Evolutionary conservation across 2,329 filamentous ascomycete species (phyloP).

Genomic region (Lachnellula cervina): DNA sequence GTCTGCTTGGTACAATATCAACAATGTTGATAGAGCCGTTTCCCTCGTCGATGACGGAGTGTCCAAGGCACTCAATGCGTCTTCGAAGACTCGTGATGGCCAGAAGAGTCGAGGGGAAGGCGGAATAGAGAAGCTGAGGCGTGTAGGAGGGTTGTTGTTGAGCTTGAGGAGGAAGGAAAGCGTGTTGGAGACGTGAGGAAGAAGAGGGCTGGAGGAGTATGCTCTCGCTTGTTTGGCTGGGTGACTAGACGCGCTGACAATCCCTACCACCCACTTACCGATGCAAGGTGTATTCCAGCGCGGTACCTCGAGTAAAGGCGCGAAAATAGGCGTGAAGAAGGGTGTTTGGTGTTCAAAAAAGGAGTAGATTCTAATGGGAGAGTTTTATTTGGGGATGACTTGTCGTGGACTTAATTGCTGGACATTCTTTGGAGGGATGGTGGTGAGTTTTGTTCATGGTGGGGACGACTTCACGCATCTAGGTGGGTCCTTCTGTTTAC

Average conservation of each 20-base stretch:
- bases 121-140: conserved; percentile 24
- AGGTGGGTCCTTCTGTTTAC: neutral
- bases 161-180: conserved; percentile 11
- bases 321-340: conserved; percentile 2
- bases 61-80: conserved; percentile 17
- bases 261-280: conserved; percentile 6
- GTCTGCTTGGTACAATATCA: conserved; percentile 19
- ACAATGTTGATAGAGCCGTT: conserved; percentile 20
- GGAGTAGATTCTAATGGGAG: conserved; percentile 4
- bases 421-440: neutral
- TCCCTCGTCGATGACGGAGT: conserved; percentile 5
- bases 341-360: conserved; percentile 8
- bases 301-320: conserved; percentile 9
- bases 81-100: conserved; percentile 12
- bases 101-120: conserved; percentile 5
- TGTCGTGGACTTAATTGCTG: neutral
- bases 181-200: conserved; percentile 21
- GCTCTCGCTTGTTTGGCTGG: conserved; percentile 23
- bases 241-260: conserved; percentile 15
- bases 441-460: neutral
- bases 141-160: conserved; percentile 32
- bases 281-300: conserved; percentile 9
- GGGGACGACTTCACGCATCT: neutral
- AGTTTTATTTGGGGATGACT: neutral
- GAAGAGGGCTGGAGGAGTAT: conserved; percentile 12